A percentile compares a stretch with the other conserved stretches of the same genome.
Conservation (phyloP, 148 eudicot species). For the Rhododendron molle region DNA sequence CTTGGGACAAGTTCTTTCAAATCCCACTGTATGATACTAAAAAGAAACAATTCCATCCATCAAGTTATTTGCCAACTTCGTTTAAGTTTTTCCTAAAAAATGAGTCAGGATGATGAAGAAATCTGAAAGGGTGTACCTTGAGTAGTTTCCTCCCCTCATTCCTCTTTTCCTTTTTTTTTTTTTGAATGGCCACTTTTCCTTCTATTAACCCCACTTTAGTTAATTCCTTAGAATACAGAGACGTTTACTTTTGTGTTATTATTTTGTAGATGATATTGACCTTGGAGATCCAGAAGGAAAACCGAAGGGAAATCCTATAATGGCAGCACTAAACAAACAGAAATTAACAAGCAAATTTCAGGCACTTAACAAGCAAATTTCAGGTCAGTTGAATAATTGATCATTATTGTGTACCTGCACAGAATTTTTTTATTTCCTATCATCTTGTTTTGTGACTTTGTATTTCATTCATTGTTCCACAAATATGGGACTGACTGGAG, state of each 20-base stretch:
- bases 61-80: not conserved
- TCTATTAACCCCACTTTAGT: not conserved
- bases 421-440: not conserved
- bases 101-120: not conserved
- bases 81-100: not conserved
- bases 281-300: conserved; percentile 66
- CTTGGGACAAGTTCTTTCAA: not conserved
- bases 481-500: not conserved
- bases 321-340: conserved; percentile 68
- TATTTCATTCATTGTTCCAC: not conserved
- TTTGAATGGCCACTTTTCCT: not conserved
- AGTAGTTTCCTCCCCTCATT: not conserved
- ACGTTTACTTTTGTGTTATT: conserved; percentile 1
- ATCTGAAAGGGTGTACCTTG: not conserved
- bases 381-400: conserved; percentile 41
- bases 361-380: conserved; percentile 36
- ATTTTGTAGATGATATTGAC: conserved; percentile 77
- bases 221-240: not conserved
- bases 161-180: not conserved
- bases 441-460: not conserved
- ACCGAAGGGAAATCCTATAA: conserved; percentile 64
- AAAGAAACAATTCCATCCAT: not conserved
- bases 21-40: not conserved
- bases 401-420: not conserved
- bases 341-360: conserved; percentile 76